A percentile compares a stretch with the other conserved stretches of the same genome.
Conservation (phyloP, 805 yeast species). For the Ogataea sp. region DNA sequence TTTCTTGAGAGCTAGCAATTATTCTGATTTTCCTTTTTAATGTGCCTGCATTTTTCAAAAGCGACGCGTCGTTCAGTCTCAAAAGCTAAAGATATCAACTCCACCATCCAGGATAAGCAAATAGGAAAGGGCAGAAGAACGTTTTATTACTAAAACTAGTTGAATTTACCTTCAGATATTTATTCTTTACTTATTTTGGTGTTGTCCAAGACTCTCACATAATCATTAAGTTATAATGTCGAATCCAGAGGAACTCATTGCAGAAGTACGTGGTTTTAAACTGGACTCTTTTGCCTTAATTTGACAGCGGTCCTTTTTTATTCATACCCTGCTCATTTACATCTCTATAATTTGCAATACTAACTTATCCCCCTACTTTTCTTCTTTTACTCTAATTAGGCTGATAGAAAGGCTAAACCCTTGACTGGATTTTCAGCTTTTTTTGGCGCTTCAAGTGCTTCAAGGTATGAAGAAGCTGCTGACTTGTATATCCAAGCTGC, state of each 20-base stretch:
- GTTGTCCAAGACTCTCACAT: no score
- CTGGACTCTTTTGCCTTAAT: background rate
- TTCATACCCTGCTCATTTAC: background rate
- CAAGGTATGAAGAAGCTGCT: slow-evolving; percentile 82
- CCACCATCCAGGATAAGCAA: no score
- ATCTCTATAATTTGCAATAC: background rate
- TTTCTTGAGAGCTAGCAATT: no score
- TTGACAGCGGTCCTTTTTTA: no score
- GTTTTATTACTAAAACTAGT: no score
- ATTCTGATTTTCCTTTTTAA: no score
- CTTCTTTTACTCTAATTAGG: slow-evolving; percentile 28
- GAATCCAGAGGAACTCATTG: slow-evolving; percentile 23
- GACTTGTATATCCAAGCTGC: slow-evolving; percentile 91
- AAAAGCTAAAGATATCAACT: no score
- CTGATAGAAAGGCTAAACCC: slow-evolving; percentile 62
- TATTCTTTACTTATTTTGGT: no score
- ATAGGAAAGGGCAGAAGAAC: no score
- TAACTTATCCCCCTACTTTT: background rate
- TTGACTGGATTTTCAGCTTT: slow-evolving; percentile 64
- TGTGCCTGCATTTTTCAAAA: no score
- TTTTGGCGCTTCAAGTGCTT: slow-evolving; percentile 54
- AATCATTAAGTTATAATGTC: slow-evolving; percentile 24
- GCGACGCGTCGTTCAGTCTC: no score
- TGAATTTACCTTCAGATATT: no score
- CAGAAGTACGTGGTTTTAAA: slow-evolving; percentile 20